A percentile compares a stretch with the other conserved stretches of the same genome.
These are phyloP conservation scores for Pugionium dolabratum DNA, from an alignment of 345 rosid species.

Conservation along the genomic window DNA sequence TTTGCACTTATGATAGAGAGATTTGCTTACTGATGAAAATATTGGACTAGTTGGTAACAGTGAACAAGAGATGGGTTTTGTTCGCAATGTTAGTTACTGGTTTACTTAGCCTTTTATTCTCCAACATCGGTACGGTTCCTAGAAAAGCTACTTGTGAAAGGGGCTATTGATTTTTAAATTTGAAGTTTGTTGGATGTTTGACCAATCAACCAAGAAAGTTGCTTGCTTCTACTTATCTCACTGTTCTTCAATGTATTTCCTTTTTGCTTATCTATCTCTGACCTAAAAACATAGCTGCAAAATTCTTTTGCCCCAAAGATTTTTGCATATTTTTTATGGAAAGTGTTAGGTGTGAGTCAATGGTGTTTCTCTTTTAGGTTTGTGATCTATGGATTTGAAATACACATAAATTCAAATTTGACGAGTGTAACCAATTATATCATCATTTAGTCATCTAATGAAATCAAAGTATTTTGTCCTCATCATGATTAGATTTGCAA, in stretches of 20 bases:
- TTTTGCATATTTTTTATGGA: no score
- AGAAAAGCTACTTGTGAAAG: constrained; percentile 28
- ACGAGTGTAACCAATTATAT: background rate
- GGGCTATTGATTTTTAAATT: constrained; percentile 26
- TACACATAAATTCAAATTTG: constrained; percentile 14
- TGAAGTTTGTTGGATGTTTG: constrained; percentile 35
- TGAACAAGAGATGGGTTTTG: constrained; percentile 26
- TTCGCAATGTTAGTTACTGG: constrained; percentile 15
- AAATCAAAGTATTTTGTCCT: background rate
- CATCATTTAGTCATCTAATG: background rate
- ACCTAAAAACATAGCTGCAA: constrained; percentile 19
- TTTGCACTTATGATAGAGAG: constrained; percentile 2
- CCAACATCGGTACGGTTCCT: constrained; percentile 28
- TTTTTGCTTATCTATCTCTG: constrained; percentile 1
- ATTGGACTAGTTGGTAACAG: constrained; percentile 33
- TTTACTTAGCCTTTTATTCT: constrained; percentile 16
- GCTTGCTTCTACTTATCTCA: constrained; percentile 25
- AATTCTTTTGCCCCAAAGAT: constrained; percentile 7
- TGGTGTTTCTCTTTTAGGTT: background rate
- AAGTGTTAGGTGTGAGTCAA: constrained; percentile 15
- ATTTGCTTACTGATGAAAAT: constrained; percentile 20
- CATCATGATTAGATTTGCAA: background rate
- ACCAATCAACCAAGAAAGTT: constrained; percentile 35
- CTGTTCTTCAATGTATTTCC: constrained; percentile 30
- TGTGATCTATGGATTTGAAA: background rate